These are phyloP conservation scores for Penicillium sp. DNA, from an alignment of 2,329 filamentous ascomycete species.

Conservation along the genomic window DNA sequence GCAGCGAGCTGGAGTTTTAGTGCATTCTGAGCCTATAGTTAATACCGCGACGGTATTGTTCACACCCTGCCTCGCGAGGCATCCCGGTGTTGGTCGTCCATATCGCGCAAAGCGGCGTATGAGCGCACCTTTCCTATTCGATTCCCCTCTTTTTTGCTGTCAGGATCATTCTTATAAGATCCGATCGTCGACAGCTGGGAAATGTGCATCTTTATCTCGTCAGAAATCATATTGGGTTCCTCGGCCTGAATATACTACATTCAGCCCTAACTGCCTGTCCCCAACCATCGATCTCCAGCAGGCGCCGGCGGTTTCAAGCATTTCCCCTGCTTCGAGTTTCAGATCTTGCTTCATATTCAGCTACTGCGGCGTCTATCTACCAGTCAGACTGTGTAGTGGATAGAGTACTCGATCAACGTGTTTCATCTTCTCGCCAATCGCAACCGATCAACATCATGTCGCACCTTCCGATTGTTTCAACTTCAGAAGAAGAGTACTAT, in stretches of 20 bases:
- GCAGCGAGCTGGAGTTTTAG: constrained; percentile 26
- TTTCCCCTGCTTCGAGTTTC: constrained; percentile 18
- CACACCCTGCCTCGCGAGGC: constrained; percentile 38
- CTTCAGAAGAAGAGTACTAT: constrained; percentile 33
- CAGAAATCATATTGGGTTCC: background rate
- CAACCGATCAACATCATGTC: constrained; percentile 30
- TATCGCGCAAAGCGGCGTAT: constrained; percentile 28
- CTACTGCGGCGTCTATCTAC: constrained; percentile 19
- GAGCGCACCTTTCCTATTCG: constrained; percentile 23
- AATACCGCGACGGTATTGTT: constrained; percentile 25
- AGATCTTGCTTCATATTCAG: constrained; percentile 28
- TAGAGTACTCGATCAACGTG: constrained; percentile 9
- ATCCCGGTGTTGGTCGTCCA: constrained; percentile 28
- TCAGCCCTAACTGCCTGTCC: constrained; percentile 1
- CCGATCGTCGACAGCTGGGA: constrained; percentile 3
- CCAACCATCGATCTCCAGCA: constrained; percentile 10
- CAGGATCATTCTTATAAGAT: constrained; percentile 22
- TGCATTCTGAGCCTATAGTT: constrained; percentile 37
- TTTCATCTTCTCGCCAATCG: constrained; percentile 30
- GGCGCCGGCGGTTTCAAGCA: constrained; percentile 10
- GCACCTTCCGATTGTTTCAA: constrained; percentile 22
- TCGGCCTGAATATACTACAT: constrained; percentile 8
- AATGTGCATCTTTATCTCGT: constrained; percentile 4
- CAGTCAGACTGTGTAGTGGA: constrained; percentile 18
- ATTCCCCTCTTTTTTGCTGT: constrained; percentile 11